Percentiles rank a stretch among this genome's conserved stretches.
Conservation (phyloP, 371 early-diverging fungal genomes). For the Saksenaea oblongispora region DNA sequence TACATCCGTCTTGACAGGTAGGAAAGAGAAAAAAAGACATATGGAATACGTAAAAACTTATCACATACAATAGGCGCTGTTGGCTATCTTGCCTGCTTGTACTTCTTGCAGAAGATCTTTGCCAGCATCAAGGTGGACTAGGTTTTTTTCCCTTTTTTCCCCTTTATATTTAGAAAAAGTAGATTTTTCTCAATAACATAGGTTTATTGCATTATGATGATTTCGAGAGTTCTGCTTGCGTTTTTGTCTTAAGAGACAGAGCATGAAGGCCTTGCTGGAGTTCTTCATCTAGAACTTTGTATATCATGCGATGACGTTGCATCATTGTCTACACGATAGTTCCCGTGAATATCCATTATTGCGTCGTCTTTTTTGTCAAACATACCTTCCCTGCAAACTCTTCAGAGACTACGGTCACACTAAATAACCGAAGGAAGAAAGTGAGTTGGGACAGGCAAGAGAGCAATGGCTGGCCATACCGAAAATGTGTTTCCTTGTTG, state of each 20-base stretch:
- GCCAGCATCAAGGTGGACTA: conserved; percentile 83
- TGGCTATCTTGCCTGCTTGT: conserved; percentile 75
- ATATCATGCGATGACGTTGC: conserved; percentile 72
- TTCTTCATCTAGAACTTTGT: conserved; percentile 58
- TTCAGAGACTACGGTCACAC: conserved; percentile 67
- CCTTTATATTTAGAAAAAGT: not conserved
- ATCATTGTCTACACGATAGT: conserved; percentile 44
- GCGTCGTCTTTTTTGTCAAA: not conserved
- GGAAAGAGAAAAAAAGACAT: not conserved
- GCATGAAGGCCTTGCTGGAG: conserved; percentile 63
- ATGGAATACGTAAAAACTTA: not conserved
- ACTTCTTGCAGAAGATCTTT: conserved; percentile 83
- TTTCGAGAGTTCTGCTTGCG: conserved; percentile 48
- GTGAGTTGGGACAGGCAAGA: too few relatives aligned
- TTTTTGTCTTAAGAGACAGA: conserved; percentile 63
- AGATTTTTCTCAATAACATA: not conserved
- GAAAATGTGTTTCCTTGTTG: conserved; percentile 79
- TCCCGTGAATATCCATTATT: not conserved
- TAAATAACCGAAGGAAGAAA: conserved; percentile 16
- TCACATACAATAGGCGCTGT: conserved; percentile 60
- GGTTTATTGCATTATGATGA: not conserved
- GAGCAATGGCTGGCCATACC: conserved; percentile 34
- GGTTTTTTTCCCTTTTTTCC: not conserved
- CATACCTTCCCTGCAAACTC: conserved; percentile 64
- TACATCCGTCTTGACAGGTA: conserved; percentile 75